Base-by-base conservation (phyloP, 179 eudicot species). In the Gypsophila paniculata region DNA sequence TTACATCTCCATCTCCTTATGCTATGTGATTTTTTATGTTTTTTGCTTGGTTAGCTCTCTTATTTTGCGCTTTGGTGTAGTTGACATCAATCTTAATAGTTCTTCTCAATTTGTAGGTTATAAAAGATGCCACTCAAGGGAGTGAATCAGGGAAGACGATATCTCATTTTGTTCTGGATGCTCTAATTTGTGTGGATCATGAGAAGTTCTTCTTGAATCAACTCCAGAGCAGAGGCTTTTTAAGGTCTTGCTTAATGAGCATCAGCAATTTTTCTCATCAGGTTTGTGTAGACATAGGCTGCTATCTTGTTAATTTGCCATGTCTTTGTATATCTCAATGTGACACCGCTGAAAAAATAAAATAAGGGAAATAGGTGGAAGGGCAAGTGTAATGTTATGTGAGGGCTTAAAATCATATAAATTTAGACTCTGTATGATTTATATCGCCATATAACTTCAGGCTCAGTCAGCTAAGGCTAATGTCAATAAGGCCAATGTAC, bases 211-310 rank as follows among this genome's bases (percentile, higher is more conserved):
- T 94, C 86, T 81, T 91, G 49, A 87, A 81, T 78, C 97, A 89
- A 85, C 89, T 91, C 74, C 96, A 94, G 77, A 94, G 97, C 77
- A 87, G 99, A 86, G 99, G 97, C 70, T 94, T 94, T 81, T 87
- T 94, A 58, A 86, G 99, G 82, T 86, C 90, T 70, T 94, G 99
- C 84, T 80, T 94, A 57, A 82, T 79, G 82, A 91, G 83, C 83
- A 88, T 94, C 87, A 86, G 91, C 77, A 94, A 86, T 80, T 79
- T 85, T 71, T 86, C 97, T 42, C 81, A 71, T 77, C 91, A 87
- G 96, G 99, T 91, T 60, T 52, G 80, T 69, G 61, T 64, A 15
- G 44, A 63, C 25, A 1, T 60, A 44, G 13, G 22, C 42, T 71
- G 52, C 10, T 74, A 11, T 52, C 46, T 8, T 34, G 51, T 15